phyloP scores from a whole-genome alignment of 352 stramenopile species.

The Thraustochytrium striatum region DNA sequence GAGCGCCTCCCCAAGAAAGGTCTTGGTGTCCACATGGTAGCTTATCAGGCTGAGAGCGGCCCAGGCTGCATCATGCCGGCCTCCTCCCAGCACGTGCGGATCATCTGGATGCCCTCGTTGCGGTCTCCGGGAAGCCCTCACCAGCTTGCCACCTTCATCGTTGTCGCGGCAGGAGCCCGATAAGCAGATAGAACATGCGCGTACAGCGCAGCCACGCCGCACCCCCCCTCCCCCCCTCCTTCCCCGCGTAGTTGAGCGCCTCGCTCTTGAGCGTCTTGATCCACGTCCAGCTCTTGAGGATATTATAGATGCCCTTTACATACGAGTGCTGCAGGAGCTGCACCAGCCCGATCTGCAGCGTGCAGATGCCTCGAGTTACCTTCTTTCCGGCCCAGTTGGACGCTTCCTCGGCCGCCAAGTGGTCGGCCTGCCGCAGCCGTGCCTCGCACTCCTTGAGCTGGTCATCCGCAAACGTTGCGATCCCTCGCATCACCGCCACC shows the following conservation, averaged over 20 bases:
- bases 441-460: neutral
- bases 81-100: neutral
- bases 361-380: neutral
- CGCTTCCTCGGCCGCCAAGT: neutral
- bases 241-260: neutral
- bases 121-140: neutral
- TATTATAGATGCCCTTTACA: slow-evolving; percentile 13
- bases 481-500: neutral
- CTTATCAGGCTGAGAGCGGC: neutral
- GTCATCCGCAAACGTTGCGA: slow-evolving; percentile 3
- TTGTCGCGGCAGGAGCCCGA: neutral
- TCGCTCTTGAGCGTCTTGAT: neutral
- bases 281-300: neutral
- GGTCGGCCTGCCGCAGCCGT: neutral
- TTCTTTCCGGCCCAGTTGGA: neutral
- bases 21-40: slow-evolving; percentile 14
- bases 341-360: neutral
- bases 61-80: neutral
- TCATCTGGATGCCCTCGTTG: neutral
- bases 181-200: neutral
- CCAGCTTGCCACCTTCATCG: neutral
- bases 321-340: neutral
- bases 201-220: neutral
- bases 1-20: slow-evolving; percentile 4
- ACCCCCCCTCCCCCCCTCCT: neutral